phyloP scores from a whole-genome alignment of 257 asterid genomes.

The Solanum clarkiae region DNA sequence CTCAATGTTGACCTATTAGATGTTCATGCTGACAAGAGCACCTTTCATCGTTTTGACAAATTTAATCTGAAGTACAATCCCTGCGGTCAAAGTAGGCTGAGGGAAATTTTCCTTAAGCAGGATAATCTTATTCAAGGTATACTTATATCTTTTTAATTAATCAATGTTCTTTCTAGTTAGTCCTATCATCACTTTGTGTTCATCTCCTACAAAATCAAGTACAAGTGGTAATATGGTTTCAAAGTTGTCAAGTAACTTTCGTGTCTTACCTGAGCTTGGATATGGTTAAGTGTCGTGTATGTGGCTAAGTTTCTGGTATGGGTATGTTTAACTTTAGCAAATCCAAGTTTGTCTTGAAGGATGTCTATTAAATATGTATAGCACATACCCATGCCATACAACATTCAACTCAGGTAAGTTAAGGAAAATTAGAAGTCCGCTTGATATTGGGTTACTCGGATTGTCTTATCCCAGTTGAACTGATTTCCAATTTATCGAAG shows the following conservation, averaged over 20 bases:
- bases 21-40: slow-evolving; percentile 99
- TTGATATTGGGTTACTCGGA: neutral
- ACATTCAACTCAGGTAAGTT: neutral
- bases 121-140: slow-evolving; percentile 98
- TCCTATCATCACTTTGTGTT: neutral
- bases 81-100: slow-evolving; percentile 96
- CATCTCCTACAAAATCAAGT: neutral
- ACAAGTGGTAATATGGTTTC: neutral
- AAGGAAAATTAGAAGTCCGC: neutral
- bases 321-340: neutral
- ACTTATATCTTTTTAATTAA: neutral
- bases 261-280: neutral
- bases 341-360: neutral
- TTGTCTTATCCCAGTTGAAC: neutral
- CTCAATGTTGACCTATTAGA: slow-evolving; percentile 93
- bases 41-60: slow-evolving; percentile 98
- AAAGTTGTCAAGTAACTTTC: neutral
- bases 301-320: neutral
- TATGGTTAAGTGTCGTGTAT: neutral
- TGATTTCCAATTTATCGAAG: neutral
- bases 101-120: slow-evolving; percentile 95
- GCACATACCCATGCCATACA: neutral
- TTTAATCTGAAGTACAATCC: slow-evolving; percentile 97
- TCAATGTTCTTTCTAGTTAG: neutral
- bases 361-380: neutral